A percentile compares a stretch with the other conserved stretches of the same genome.
These are phyloP conservation scores for Phytophthora nicotianae DNA, from an alignment of 352 stramenopile species.

Conservation along the genomic window DNA sequence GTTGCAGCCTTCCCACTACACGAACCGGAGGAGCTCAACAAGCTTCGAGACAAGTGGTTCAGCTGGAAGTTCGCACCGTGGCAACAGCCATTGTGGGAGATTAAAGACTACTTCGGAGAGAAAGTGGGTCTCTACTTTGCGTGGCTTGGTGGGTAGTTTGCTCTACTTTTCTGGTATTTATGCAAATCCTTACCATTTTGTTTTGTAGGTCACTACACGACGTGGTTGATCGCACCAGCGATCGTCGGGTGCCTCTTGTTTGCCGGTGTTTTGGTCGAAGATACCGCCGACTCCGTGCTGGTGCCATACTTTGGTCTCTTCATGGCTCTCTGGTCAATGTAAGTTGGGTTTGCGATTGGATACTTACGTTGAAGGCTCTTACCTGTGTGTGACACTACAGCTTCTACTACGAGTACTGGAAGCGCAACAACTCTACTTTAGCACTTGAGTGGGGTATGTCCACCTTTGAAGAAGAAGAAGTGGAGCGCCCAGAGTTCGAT, in stretches of 20 bases:
- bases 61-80: conserved; percentile 65
- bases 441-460: conserved; percentile 80
- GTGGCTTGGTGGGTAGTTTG: conserved; percentile 81
- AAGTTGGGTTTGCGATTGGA: no score
- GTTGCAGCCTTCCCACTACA: conserved; percentile 69
- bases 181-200: neutral
- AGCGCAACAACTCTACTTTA: conserved; percentile 73
- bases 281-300: conserved; percentile 59
- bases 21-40: conserved; percentile 49
- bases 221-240: conserved; percentile 93
- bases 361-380: no score
- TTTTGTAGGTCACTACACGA: conserved; percentile 89
- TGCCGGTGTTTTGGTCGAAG: conserved; percentile 72
- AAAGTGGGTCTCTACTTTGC: conserved; percentile 98
- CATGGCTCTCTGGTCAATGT: conserved; percentile 83
- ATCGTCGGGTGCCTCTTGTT: conserved; percentile 90
- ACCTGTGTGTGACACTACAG: conserved; percentile 16
- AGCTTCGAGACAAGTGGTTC: conserved; percentile 67
- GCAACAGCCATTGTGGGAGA: conserved; percentile 58
- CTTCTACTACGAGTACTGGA: conserved; percentile 87
- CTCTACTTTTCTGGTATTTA: neutral
- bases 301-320: conserved; percentile 83
- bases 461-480: conserved; percentile 74
- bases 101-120: conserved; percentile 86
- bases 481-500: conserved; percentile 73